phyloP scores from a whole-genome alignment of 148 eudicot species.

The Amaranthus hypochondriacus region DNA sequence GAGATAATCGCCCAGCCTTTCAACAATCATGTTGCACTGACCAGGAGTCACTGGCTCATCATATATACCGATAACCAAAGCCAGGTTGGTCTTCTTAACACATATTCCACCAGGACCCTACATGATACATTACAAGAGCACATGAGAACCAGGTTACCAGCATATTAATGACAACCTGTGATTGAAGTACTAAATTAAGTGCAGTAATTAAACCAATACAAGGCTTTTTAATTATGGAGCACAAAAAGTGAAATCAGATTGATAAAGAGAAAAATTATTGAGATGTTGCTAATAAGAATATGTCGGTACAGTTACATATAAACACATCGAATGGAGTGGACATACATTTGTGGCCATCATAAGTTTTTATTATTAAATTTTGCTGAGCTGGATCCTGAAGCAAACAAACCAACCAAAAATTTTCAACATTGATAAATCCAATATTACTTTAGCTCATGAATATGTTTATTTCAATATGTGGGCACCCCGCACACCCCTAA shows the following conservation, averaged over 20 bases:
- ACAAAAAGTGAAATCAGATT: neutral
- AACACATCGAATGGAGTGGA: neutral
- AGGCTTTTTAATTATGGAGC: neutral
- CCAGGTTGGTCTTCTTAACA: slow-evolving; percentile 42
- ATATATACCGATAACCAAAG: slow-evolving; percentile 45
- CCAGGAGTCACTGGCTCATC: slow-evolving; percentile 49
- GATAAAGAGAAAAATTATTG: neutral
- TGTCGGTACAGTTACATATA: no score
- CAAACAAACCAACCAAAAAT: no score
- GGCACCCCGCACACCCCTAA: no score
- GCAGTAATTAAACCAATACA: no score
- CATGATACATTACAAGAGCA: neutral
- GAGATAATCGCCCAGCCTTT: slow-evolving; percentile 43
- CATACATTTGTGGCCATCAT: no score
- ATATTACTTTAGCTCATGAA: no score
- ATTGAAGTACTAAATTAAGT: neutral
- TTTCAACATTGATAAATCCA: no score
- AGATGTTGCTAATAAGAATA: neutral
- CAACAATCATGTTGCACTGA: slow-evolving; percentile 43
- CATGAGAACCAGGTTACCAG: neutral
- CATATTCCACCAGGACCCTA: slow-evolving; percentile 59
- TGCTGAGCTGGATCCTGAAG: no score
- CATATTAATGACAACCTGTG: neutral
- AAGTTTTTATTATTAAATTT: no score
- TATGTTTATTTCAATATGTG: no score